Percentiles rank a stretch among this genome's conserved stretches.
Conservation (phyloP, 352 stramenopile species). For the Phytophthora crassamura region DNA sequence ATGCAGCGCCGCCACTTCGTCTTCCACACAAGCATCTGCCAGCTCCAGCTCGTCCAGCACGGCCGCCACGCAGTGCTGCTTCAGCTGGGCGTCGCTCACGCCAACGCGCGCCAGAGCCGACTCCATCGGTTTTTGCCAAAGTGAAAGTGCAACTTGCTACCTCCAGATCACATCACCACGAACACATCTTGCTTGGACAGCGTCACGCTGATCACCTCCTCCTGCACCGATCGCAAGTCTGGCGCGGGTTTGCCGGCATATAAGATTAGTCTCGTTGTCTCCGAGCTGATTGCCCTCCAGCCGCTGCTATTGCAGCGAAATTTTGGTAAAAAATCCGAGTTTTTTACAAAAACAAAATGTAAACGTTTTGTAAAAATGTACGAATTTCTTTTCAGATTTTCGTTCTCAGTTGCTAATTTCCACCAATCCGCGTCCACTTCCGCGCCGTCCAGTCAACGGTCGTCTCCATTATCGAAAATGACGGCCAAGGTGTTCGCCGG, state of each 20-base stretch:
- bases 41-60: constrained; percentile 23
- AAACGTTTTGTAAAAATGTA: too few species aligned
- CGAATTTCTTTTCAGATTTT: too few species aligned
- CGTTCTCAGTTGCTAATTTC: too few species aligned
- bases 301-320: too few species aligned
- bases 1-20: constrained; percentile 17
- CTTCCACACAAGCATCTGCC: constrained; percentile 9
- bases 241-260: too few species aligned
- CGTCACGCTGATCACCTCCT: constrained; percentile 92
- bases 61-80: constrained; percentile 23
- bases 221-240: constrained; percentile 90
- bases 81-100: constrained; percentile 25
- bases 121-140: constrained; percentile 17
- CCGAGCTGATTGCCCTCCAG: too few species aligned
- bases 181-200: constrained; percentile 90
- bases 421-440: too few species aligned
- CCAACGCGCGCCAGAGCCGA: constrained; percentile 23
- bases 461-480: background rate
- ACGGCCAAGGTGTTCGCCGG: constrained; percentile 41
- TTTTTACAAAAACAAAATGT: too few species aligned
- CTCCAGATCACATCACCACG: constrained; percentile 93
- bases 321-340: too few species aligned
- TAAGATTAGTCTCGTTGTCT: too few species aligned
- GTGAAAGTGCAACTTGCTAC: too few species aligned
- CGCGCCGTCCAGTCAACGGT: too few species aligned